phyloP scores from a whole-genome alignment of 805 yeast genomes.

The Metschnikowia hibisci region DNA sequence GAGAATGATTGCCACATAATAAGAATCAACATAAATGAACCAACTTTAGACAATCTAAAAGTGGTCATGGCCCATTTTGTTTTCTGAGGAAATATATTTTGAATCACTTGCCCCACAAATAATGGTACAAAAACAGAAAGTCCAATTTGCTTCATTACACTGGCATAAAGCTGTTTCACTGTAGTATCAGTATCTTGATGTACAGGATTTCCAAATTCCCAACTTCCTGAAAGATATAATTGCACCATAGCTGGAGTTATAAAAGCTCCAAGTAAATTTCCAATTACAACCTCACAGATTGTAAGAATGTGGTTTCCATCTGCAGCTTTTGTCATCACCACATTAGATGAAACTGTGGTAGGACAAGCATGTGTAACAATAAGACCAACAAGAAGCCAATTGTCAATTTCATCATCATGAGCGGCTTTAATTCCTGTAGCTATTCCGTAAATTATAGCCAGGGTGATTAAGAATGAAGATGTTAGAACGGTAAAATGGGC shows the following conservation, averaged over 20 bases:
- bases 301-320: slow-evolving; percentile 78
- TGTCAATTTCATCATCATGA: slow-evolving; percentile 52
- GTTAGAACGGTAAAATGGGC: slow-evolving; percentile 71
- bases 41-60: slow-evolving; percentile 65
- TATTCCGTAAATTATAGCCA: slow-evolving; percentile 69
- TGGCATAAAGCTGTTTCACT: slow-evolving; percentile 56
- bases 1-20: slow-evolving; percentile 79
- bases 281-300: slow-evolving; percentile 79
- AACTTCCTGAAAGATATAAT: slow-evolving; percentile 54
- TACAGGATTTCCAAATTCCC: slow-evolving; percentile 76
- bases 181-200: slow-evolving; percentile 42
- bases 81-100: slow-evolving; percentile 63
- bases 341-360: slow-evolving; percentile 88
- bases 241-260: slow-evolving; percentile 83
- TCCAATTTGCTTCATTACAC: slow-evolving; percentile 87
- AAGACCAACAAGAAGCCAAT: slow-evolving; percentile 77
- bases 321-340: slow-evolving; percentile 85
- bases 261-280: slow-evolving; percentile 82
- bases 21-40: slow-evolving; percentile 72
- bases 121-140: slow-evolving; percentile 78
- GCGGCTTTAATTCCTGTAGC: slow-evolving; percentile 63
- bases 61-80: slow-evolving; percentile 56
- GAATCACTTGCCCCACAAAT: slow-evolving; percentile 83
- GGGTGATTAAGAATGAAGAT: slow-evolving; percentile 67
- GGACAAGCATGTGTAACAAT: slow-evolving; percentile 85